Base-by-base conservation (phyloP, 306 rosid genomes). In the Delonix regia region DNA sequence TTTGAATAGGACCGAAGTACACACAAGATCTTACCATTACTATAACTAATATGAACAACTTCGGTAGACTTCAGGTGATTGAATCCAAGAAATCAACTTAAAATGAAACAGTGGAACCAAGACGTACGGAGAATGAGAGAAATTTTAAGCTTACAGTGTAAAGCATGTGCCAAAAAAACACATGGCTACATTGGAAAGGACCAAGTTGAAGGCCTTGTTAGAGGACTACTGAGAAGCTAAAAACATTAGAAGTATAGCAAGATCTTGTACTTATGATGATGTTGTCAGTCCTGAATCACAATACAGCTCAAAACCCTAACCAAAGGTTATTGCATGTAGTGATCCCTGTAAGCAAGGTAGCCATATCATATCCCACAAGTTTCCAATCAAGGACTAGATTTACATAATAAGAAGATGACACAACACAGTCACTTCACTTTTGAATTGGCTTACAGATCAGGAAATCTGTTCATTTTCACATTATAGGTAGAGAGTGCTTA, bases 401-500 rank as follows among this genome's bases (percentile, higher is more conserved):
- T 36, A 28, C 75, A 59, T 70, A 73, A 80, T 67, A n/a, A n/a
- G n/a, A n/a, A n/a, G 52, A 72, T 53, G 39, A 18, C 36, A 73
- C 57, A 56, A 57, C 72, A 59, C 4, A 71, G 60, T 74, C 16
- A 80, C 56, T 53, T 74, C 28, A 78, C 79, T 72, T 44, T 18
- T 47, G 41, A 78, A 78, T 51, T 6, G 15, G 48, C 60, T 30
- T 57, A n/a, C 80, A 73, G 51, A 70, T 55, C 21, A 76, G 75
- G 76, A 74, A 28, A 55, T 79, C 51, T 27, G 19, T 55, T 73
- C 49, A 77, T 61, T 82, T 68, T 49, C 59, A 82, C 77, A 77
- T 61, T 64, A 81, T 56, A 77, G 68, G 83, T 41, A 34, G 57
- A 78, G 70, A 21, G 60, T 61, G 83, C 89, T 85, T 81, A 80